Base-by-base conservation (phyloP, 805 yeast species). In the Saccharomyces paradoxus region DNA sequence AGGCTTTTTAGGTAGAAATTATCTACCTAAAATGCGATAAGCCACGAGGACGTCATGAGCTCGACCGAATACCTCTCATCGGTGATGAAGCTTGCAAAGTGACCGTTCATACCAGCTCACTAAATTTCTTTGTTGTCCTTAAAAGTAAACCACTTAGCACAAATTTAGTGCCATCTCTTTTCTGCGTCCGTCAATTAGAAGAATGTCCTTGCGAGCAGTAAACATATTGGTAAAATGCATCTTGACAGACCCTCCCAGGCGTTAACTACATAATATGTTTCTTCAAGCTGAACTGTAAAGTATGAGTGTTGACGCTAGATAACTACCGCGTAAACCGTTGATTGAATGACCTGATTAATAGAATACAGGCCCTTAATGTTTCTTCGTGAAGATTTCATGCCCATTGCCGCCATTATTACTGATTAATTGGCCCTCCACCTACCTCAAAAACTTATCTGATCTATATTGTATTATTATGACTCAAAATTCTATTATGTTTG, bases 261-360 rank as follows among this genome's bases (percentile, higher is more conserved):
- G 3, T 31, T 13, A 14, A 31, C 37, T 6, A 14, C 2, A 31
- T 31, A 14, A 14, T 13, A 14, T 31, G 37, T 31, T 31, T 26
- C 5, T 26, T 26, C 5, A 3, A 26, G 27, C 27, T 26, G 27
- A 26, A 26, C 27, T 26, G 27, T 26, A 26, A 26, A 26, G 27
- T 8, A 8, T 29, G 6, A 8, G 6, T 9, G 9, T 29, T 57
- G 50, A 17, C 55, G 59, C 3, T 46, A 41, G 7, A 37, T 32
- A 2, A 53, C 50, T 4, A 48, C 47, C 4, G 56, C 27, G 49
- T 67, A 70, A 48, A 67, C 67, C n/a, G 37, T 14, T 13, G n/a
- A 31, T 14, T 10, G 37, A 2, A 14, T 14, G 37, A 31, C 3
- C n/a, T 6, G 4, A 14, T 14, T 14, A 3, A 10, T 29, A 29